Conservation (phyloP, 345 rosid species). For the Eucalyptus virginea region DNA sequence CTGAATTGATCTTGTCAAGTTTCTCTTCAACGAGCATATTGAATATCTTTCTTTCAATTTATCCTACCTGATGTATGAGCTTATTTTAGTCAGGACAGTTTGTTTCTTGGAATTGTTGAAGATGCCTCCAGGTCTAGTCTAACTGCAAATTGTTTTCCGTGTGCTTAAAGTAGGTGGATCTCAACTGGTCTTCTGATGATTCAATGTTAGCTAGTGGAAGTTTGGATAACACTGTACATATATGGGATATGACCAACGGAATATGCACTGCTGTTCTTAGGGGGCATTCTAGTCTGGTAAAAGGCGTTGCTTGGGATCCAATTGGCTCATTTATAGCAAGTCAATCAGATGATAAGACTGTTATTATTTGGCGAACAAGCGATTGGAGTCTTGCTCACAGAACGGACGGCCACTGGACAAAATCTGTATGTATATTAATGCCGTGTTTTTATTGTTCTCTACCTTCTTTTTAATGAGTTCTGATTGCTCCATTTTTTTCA, state of each 20-base stretch:
- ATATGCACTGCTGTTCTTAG: constrained; percentile 95
- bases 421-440: constrained; percentile 55
- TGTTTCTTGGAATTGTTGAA: neutral
- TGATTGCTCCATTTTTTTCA: constrained; percentile 11
- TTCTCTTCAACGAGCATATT: neutral
- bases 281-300: constrained; percentile 94
- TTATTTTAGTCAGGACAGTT: neutral
- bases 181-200: constrained; percentile 99
- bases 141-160: constrained; percentile 23
- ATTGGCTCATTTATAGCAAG: constrained; percentile 96
- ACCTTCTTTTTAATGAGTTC: neutral
- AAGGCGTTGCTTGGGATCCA: constrained; percentile 99
- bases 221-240: constrained; percentile 90
- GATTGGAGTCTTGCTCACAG: constrained; percentile 97
- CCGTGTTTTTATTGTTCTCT: neutral
- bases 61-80: neutral
- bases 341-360: constrained; percentile 98
- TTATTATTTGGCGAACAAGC: constrained; percentile 96
- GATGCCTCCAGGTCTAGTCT: neutral
- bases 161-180: constrained; percentile 99
- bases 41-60: neutral
- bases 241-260: constrained; percentile 94
- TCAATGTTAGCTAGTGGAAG: constrained; percentile 93
- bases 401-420: constrained; percentile 96
- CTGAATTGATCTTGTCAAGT: neutral